These are phyloP conservation scores for Dioszegia hungarica DNA, from an alignment of 768 basidiomycete species.

Conservation along the genomic window DNA sequence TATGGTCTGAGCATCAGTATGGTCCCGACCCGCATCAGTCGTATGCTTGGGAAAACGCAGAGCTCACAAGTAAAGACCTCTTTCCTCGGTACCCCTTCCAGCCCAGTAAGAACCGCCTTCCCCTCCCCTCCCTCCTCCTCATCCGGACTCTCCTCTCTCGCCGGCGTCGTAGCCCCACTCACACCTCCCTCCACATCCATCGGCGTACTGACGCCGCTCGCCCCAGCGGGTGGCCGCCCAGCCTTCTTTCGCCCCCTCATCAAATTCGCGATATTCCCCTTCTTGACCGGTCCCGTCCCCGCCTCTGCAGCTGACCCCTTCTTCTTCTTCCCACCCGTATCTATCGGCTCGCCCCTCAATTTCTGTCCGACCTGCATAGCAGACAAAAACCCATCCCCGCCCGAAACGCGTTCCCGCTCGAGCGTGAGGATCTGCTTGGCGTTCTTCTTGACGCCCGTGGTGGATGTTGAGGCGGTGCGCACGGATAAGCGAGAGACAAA, in stretches of 20 bases:
- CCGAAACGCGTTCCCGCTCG: slow-evolving; percentile 34
- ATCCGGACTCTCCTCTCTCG: slow-evolving; percentile 6
- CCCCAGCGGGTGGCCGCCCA: neutral
- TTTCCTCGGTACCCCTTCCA: slow-evolving; percentile 14
- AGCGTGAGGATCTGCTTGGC: slow-evolving; percentile 43
- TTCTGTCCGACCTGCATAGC: slow-evolving; percentile 28
- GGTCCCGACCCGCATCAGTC: neutral
- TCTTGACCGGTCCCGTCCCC: neutral
- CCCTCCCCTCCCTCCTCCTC: slow-evolving; percentile 19
- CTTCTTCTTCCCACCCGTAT: slow-evolving; percentile 33
- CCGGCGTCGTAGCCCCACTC: slow-evolving; percentile 3
- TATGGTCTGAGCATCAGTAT: slow-evolving; percentile 32
- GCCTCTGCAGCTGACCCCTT: slow-evolving; percentile 9
- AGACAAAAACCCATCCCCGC: slow-evolving; percentile 38
- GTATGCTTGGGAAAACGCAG: neutral
- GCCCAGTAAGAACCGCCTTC: neutral
- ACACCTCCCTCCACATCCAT: neutral
- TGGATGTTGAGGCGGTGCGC: slow-evolving; percentile 24
- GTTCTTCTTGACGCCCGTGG: slow-evolving; percentile 31
- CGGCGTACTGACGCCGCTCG: slow-evolving; percentile 8
- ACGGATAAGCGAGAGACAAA: slow-evolving; percentile 23
- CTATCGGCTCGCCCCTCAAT: slow-evolving; percentile 31
- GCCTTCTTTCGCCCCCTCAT: neutral
- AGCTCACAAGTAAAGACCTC: slow-evolving; percentile 47
- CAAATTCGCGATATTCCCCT: neutral